Conservation (phyloP, 768 basidiomycete species). For the Rhodotorula babjevae region DNA sequence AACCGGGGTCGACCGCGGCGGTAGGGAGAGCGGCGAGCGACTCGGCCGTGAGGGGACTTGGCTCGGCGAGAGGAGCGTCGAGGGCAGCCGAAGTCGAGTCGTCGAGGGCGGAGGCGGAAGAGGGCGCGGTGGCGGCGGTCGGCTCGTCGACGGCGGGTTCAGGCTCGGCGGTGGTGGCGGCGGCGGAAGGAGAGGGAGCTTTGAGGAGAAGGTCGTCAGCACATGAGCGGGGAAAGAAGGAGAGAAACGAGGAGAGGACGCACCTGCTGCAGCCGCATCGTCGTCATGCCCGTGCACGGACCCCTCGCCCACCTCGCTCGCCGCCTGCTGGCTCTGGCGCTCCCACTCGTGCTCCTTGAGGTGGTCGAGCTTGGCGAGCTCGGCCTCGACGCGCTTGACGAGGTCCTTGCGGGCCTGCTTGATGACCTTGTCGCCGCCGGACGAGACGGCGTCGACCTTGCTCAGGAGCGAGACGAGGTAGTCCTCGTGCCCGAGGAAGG, state of each 20-base stretch:
- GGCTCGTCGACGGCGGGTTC: not conserved
- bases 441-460: conserved; percentile 24
- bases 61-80: not conserved
- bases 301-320: not conserved
- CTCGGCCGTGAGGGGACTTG: not conserved
- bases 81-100: too few relatives aligned
- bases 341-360: conserved; percentile 28
- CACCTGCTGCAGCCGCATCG: not conserved
- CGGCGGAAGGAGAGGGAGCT: not conserved
- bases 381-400: conserved; percentile 23
- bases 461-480: conserved; percentile 26
- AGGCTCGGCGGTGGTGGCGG: not conserved
- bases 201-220: not conserved
- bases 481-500: conserved; percentile 31
- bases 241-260: not conserved
- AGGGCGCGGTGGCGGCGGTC: not conserved
- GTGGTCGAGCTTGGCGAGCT: conserved; percentile 22
- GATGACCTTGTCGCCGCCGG: conserved; percentile 22
- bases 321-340: not conserved
- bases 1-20: not conserved
- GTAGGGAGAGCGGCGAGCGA: not conserved
- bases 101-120: not conserved
- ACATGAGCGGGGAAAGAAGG: not conserved
- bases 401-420: conserved; percentile 33
- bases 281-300: not conserved